Evolutionary conservation across 225 moss, liverwort and hornwort species (phyloP).

Genomic region (Straminergon stramineum): DNA sequence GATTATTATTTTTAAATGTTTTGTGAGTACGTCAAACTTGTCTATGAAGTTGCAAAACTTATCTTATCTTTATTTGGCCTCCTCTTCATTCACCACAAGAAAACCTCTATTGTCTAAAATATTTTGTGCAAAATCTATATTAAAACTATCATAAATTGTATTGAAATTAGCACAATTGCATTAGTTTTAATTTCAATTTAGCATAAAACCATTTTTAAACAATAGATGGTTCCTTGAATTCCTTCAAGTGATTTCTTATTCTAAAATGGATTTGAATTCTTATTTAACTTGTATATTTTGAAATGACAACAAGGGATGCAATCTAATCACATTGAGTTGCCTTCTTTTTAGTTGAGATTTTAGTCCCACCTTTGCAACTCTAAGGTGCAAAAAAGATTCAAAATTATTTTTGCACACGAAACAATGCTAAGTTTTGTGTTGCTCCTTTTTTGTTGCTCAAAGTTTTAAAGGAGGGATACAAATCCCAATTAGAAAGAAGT

Average conservation of each 20-base stretch:
- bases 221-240: background rate
- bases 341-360: background rate
- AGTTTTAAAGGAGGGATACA: no score
- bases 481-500: no score
- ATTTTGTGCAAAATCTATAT: background rate
- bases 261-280: background rate
- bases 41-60: background rate
- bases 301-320: background rate
- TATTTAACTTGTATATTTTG: no score
- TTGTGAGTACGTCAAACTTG: background rate
- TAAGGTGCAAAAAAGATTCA: no score
- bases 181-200: fast-evolving
- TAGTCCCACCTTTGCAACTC: background rate
- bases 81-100: background rate
- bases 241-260: background rate
- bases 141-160: background rate
- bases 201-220: fast-evolving
- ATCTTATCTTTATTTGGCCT: background rate
- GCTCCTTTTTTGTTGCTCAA: fast-evolving
- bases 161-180: background rate
- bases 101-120: background rate
- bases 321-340: background rate
- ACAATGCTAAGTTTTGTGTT: fast-evolving
- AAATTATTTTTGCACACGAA: background rate
- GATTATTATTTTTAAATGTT: background rate